phyloP scores from a whole-genome alignment of 495 filamentous ascomycete species.

The Neurospora sp. region DNA sequence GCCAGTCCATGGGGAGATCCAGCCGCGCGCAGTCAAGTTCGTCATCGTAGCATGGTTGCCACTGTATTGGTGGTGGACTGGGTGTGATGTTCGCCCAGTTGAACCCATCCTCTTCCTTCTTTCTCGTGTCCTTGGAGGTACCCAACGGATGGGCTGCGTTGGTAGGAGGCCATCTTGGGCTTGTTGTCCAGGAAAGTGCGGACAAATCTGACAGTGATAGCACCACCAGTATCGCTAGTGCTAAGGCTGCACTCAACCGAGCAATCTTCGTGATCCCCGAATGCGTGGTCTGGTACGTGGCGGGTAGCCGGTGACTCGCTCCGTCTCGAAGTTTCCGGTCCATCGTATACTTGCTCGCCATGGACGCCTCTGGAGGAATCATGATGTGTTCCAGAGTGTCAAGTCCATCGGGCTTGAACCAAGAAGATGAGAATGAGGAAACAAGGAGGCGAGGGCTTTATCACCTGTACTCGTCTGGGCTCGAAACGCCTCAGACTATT shows the following conservation, averaged over 20 bases:
- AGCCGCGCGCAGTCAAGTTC: constrained; percentile 32
- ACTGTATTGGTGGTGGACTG: constrained; percentile 16
- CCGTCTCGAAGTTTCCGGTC: neutral
- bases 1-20: constrained; percentile 40
- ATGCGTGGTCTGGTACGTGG: neutral
- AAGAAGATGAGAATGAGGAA: neutral
- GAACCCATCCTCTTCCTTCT: neutral
- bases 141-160: neutral
- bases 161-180: neutral
- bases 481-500: too few species aligned
- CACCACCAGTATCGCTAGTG: neutral
- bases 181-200: neutral
- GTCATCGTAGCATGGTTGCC: constrained; percentile 24
- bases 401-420: neutral
- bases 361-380: neutral
- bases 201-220: neutral
- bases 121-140: neutral
- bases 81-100: constrained; percentile 27
- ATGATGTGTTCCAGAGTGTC: neutral
- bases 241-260: neutral
- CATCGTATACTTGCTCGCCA: neutral
- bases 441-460: neutral
- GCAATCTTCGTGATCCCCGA: neutral
- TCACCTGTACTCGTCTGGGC: neutral
- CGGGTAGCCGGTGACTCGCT: neutral